Evolutionary conservation across 2,329 filamentous ascomycete species (phyloP).

Genomic region (Berkeleyomyces rouxiae): DNA sequence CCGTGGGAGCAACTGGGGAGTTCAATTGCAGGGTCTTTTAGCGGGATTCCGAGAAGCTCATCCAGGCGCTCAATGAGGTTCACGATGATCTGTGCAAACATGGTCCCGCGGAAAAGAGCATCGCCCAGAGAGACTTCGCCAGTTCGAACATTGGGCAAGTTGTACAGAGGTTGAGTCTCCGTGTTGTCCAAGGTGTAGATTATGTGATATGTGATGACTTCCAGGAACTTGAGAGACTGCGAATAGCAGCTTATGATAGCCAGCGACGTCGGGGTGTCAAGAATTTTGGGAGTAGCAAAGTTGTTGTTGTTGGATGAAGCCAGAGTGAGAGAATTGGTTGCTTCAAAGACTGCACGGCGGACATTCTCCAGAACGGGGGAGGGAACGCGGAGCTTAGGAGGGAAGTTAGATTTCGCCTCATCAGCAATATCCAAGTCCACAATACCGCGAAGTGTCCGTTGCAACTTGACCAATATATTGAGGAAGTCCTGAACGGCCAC

Average conservation of each 20-base stretch:
- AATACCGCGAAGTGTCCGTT: too few relatives aligned
- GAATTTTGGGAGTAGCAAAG: not conserved
- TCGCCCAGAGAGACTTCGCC: constrained; percentile 18
- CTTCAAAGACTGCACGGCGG: too few relatives aligned
- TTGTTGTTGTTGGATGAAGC: not conserved
- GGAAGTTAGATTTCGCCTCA: too few relatives aligned
- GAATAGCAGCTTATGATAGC: constrained; percentile 20
- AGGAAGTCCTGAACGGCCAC: constrained; percentile 17
- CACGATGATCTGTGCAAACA: constrained; percentile 18
- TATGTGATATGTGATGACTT: constrained; percentile 16
- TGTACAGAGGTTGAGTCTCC: constrained; percentile 11
- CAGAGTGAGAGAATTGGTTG: not conserved
- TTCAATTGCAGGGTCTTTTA: not conserved
- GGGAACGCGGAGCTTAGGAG: too few relatives aligned
- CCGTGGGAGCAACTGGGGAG: not conserved
- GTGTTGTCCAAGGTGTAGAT: constrained; percentile 15
- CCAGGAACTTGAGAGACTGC: constrained; percentile 18
- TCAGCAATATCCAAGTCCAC: too few relatives aligned
- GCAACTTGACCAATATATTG: too few relatives aligned
- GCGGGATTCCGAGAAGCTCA: constrained; percentile 18
- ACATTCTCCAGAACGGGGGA: too few relatives aligned
- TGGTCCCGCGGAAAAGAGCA: constrained; percentile 17
- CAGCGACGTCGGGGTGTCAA: constrained; percentile 19
- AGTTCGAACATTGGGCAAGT: constrained; percentile 16
- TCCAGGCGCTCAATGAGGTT: constrained; percentile 19